Percentiles rank a stretch among this genome's conserved stretches.
phyloP scores from a whole-genome alignment of 257 asterid species.

The Rhazya stricta region DNA sequence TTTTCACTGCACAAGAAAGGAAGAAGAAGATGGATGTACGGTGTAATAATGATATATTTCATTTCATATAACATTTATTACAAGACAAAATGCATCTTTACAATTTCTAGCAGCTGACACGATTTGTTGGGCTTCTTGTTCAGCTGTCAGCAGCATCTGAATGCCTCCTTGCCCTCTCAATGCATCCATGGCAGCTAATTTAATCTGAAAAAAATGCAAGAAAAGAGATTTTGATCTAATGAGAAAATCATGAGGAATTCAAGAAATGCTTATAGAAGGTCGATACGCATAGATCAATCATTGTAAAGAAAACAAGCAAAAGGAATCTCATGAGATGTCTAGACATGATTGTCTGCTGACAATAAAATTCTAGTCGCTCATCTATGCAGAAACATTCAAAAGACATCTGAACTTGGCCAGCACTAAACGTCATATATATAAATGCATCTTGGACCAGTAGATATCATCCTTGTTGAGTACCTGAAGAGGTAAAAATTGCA shows the following conservation, averaged over 20 bases:
- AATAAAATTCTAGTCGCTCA: no score
- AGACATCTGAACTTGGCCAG: neutral
- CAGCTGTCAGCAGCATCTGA: constrained; percentile 84
- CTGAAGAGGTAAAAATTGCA: neutral
- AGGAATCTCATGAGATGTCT: no score
- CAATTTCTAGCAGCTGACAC: constrained; percentile 73
- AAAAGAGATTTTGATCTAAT: neutral
- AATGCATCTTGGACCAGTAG: neutral
- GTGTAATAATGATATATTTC: no score
- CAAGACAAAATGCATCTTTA: constrained; percentile 9
- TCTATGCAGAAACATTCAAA: neutral
- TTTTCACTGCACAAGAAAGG: constrained; percentile 42
- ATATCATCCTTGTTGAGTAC: neutral
- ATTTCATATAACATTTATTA: neutral
- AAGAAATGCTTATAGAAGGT: no score
- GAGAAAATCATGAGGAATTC: no score
- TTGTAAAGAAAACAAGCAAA: no score
- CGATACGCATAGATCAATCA: no score
- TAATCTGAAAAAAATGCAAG: neutral
- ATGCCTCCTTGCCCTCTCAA: constrained; percentile 85
- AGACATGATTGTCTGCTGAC: no score
- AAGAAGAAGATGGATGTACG: neutral
- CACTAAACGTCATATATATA: neutral
- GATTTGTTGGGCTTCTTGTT: constrained; percentile 87
- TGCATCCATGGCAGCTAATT: constrained; percentile 52